Evolutionary conservation across 768 basidiomycete genomes (phyloP).

Genomic region (Tremella mesenterica): DNA sequence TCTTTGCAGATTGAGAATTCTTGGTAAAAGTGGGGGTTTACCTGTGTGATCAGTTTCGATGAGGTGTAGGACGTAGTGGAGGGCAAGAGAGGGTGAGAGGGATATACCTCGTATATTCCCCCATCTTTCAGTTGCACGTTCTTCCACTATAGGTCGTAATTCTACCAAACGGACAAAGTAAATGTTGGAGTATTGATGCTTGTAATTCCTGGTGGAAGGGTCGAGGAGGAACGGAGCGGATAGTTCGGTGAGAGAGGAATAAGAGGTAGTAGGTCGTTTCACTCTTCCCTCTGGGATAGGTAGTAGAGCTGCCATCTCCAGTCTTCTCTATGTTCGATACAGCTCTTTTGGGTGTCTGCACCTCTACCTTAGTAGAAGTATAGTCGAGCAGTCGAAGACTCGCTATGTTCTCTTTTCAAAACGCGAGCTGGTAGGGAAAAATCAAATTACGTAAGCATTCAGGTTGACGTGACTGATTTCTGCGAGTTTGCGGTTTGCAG

Average conservation of each 20-base stretch:
- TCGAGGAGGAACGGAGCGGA: conserved; percentile 40
- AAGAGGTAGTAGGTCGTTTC: conserved; percentile 21
- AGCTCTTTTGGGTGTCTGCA: too few relatives aligned
- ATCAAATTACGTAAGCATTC: too few relatives aligned
- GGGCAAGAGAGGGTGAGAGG: too few relatives aligned
- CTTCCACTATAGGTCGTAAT: conserved; percentile 50
- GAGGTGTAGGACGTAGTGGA: too few relatives aligned
- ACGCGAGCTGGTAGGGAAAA: too few relatives aligned
- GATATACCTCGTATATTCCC: conserved; percentile 46
- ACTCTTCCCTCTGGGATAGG: conserved; percentile 1
- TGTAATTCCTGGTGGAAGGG: conserved; percentile 48
- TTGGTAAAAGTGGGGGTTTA: conserved; percentile 18
- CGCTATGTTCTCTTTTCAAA: too few relatives aligned
- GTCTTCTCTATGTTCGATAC: too few relatives aligned
- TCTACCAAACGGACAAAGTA: conserved; percentile 57
- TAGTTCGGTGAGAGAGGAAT: conserved; percentile 29
- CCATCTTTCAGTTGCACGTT: conserved; percentile 53
- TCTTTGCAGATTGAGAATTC: conserved; percentile 60
- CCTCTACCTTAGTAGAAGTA: too few relatives aligned
- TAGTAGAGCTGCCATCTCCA: conserved; percentile 6
- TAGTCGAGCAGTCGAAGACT: too few relatives aligned
- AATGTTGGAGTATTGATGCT: conserved; percentile 64
- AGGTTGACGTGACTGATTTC: too few relatives aligned
- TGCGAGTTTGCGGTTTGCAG: too few relatives aligned
- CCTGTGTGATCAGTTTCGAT: conserved; percentile 5